phyloP scores from a whole-genome alignment of 352 stramenopile genomes.

The Globisporangium polare region DNA sequence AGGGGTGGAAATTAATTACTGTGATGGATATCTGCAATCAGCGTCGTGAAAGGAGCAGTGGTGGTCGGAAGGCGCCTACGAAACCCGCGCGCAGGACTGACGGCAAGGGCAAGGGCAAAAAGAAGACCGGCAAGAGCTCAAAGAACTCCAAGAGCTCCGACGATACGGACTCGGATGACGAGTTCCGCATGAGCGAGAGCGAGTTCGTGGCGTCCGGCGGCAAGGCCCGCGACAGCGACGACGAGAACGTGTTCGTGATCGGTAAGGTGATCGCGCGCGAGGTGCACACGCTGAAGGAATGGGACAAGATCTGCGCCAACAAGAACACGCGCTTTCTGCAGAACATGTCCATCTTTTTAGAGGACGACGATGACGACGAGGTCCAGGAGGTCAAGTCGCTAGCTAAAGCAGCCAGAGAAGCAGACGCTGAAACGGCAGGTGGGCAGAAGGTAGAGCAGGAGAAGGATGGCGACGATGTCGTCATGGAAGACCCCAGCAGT shows the following conservation, averaged over 20 bases:
- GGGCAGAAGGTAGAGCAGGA: conserved; percentile 4
- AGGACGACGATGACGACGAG: conserved; percentile 39
- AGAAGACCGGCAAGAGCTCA: conserved; percentile 3
- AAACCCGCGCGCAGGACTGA: not conserved
- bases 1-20: not conserved
- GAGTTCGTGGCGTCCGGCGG: not conserved
- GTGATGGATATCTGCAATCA: not conserved
- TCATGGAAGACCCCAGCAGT: conserved; percentile 1
- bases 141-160: conserved; percentile 2
- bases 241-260: conserved; percentile 78
- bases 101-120: conserved; percentile 15
- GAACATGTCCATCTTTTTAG: conserved; percentile 80
- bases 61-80: conserved; percentile 4
- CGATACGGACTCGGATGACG: conserved; percentile 19
- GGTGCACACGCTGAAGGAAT: conserved; percentile 75
- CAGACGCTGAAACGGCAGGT: not conserved
- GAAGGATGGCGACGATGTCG: conserved; percentile 1
- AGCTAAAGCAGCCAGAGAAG: not conserved
- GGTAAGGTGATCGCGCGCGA: conserved; percentile 81
- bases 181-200: conserved; percentile 19
- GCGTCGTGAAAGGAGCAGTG: conserved; percentile 8
- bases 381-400: not conserved
- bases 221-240: conserved; percentile 15
- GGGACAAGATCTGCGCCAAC: conserved; percentile 66
- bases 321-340: conserved; percentile 75